These are phyloP conservation scores for Pythium vanterpoolii DNA, from an alignment of 352 stramenopile genomes.

Conservation along the genomic window DNA sequence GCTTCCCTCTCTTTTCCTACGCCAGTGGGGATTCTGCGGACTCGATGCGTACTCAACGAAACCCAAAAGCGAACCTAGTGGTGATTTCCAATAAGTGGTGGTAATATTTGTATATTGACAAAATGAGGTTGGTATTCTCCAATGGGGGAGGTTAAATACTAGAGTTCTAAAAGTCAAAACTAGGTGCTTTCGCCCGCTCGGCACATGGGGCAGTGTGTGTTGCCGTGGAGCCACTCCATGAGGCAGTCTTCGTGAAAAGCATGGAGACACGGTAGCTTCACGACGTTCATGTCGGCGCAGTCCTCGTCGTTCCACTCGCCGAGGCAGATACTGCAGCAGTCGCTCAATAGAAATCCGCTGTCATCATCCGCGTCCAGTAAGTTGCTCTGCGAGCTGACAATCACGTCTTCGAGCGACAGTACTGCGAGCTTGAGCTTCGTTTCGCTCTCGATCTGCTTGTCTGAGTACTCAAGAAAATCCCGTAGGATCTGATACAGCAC, in stretches of 20 bases:
- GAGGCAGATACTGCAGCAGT: constrained; percentile 85
- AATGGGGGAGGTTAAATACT: constrained; percentile 14
- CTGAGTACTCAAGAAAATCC: constrained; percentile 80
- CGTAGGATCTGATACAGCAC: constrained; percentile 70
- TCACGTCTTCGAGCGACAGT: constrained; percentile 78
- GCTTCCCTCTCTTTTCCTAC: constrained; percentile 17
- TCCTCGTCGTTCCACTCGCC: constrained; percentile 81
- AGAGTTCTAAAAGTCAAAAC: constrained; percentile 6
- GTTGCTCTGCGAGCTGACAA: constrained; percentile 71
- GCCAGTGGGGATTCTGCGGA: constrained; percentile 8
- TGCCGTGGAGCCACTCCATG: constrained; percentile 82
- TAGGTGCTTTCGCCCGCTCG: constrained; percentile 34
- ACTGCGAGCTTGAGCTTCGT: constrained; percentile 80
- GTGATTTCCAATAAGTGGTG: not conserved
- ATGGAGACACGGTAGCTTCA: constrained; percentile 81
- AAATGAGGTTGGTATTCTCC: constrained; percentile 7
- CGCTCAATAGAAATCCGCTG: constrained; percentile 28
- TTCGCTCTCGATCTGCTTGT: constrained; percentile 86
- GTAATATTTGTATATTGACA: not conserved
- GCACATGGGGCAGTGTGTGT: constrained; percentile 82
- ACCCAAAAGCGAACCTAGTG: constrained; percentile 17
- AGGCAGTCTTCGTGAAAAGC: constrained; percentile 86
- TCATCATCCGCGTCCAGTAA: constrained; percentile 39
- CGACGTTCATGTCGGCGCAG: constrained; percentile 75
- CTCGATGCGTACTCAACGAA: constrained; percentile 1